These are phyloP conservation scores for Penicillium verrucosum DNA, from an alignment of 2,329 filamentous ascomycete genomes.

Conservation along the genomic window DNA sequence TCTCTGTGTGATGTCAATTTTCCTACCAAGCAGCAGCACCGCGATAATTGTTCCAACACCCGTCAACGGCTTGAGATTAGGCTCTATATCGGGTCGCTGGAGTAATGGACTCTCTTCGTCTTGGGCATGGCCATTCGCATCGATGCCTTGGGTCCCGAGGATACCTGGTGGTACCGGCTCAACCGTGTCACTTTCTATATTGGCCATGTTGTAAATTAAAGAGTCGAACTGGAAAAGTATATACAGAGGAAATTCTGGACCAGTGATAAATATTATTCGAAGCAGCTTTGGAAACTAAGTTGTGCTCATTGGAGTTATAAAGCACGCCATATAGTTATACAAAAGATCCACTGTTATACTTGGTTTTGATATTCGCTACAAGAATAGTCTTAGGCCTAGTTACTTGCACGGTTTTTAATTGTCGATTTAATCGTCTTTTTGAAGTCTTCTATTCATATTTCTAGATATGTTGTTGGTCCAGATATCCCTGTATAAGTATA, in stretches of 20 bases:
- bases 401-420: too few species aligned
- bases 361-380: not conserved
- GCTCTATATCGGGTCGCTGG: not conserved
- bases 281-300: not conserved
- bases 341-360: not conserved
- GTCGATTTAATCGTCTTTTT: too few species aligned
- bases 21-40: constrained; percentile 30
- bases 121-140: not conserved
- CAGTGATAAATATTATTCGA: not conserved
- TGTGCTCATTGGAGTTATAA: constrained; percentile 17
- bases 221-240: not conserved
- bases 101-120: constrained; percentile 23
- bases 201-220: constrained; percentile 2
- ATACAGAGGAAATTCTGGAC: too few species aligned
- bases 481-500: too few species aligned
- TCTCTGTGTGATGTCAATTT: not conserved
- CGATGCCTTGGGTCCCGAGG: not conserved
- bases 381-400: too few species aligned
- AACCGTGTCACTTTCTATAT: not conserved
- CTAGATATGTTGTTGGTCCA: too few species aligned
- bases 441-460: too few species aligned
- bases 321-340: constrained; percentile 14
- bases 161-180: not conserved
- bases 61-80: constrained; percentile 7
- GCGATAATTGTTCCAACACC: constrained; percentile 27